phyloP scores from a whole-genome alignment of 176 grass and related monocot genomes.

The Tuctoria greenei region DNA sequence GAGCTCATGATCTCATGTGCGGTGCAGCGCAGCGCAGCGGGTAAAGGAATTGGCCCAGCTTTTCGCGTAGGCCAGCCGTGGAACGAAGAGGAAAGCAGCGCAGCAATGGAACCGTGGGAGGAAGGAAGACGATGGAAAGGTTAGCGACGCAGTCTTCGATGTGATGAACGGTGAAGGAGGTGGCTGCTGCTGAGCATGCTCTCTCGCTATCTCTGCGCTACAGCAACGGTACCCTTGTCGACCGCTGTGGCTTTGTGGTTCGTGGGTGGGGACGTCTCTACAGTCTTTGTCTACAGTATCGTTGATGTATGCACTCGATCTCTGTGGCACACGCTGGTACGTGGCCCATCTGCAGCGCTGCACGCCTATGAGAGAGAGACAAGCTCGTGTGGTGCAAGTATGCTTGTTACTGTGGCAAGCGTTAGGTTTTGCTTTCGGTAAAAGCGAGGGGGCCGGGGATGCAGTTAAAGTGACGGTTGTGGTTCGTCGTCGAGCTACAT shows the following conservation, averaged over 20 bases:
- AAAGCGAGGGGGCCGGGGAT: not conserved
- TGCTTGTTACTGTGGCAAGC: not conserved
- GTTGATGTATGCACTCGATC: not conserved
- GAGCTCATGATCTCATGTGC: slow-evolving; percentile 76
- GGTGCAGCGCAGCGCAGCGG: not conserved
- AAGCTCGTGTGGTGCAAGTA: not conserved
- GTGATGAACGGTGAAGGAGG: not conserved
- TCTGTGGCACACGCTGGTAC: not conserved
- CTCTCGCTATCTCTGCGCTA: slow-evolving; percentile 35
- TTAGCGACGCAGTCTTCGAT: not conserved
- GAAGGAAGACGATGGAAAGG: slow-evolving; percentile 10
- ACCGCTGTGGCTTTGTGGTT: slow-evolving; percentile 39
- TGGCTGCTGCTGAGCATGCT: slow-evolving; percentile 15
- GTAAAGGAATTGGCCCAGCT: not conserved
- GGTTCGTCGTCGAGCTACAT: not conserved
- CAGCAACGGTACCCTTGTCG: slow-evolving; percentile 32
- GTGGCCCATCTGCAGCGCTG: not conserved
- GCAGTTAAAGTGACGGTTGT: not conserved
- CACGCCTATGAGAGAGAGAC: not conserved
- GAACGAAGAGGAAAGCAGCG: not conserved
- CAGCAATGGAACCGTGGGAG: slow-evolving; percentile 21
- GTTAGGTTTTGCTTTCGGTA: not conserved
- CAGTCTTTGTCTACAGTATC: slow-evolving; percentile 36
- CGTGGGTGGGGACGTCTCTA: slow-evolving; percentile 32
- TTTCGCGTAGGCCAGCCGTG: not conserved